Base-by-base conservation (phyloP, 2,329 filamentous ascomycete genomes). In the Coniella lustricola region DNA sequence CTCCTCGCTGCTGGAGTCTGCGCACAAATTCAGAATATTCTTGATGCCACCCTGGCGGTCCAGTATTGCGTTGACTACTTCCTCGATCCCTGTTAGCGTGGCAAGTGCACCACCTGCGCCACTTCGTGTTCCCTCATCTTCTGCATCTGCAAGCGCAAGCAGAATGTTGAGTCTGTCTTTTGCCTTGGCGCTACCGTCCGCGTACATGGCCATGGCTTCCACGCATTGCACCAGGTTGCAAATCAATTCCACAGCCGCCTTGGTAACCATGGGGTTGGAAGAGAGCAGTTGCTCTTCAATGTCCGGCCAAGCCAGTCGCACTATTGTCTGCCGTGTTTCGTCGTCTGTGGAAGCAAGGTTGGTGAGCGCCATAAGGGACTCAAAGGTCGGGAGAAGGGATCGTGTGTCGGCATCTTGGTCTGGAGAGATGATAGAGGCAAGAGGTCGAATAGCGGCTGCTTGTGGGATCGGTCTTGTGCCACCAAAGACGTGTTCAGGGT, bases 101-200 rank as follows among this genome's bases (percentile, higher is more conserved):
- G 91, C 93, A 43, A 98, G 66, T 0, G 90, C 91, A 1, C 93
- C 93, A 3, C 90, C 90, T 0, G 93, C 90, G 0, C 90, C 93
- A 41, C 83, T 81, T 25, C 91, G 74, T 0, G 90, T 95, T 0
- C 80, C 81, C 7, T 79, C 66, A 56, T 97, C 90, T 44, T 95
- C 86, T 1, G 88, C 83, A 60, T 97, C 90, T 0, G 89, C 84
- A 32, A 98, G 79, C 0, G 91, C 93, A 12, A 96, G 77, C 1
- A 98, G 72, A 34, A 97, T 81, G 60, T 94, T 85, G 36, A 97
- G 67, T 0, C 91, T 77, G 46, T 87, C 82, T 21, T 76, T 78
- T 0, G 89, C 86, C 52, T 84, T 77, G 21, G 77, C 74, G 3
- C 76, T 79, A 10, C 74, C 77, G 49, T 86, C 84, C 0, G 82